phyloP scores from a whole-genome alignment of 2,329 filamentous ascomycete species.

The Colletotrichum musae region DNA sequence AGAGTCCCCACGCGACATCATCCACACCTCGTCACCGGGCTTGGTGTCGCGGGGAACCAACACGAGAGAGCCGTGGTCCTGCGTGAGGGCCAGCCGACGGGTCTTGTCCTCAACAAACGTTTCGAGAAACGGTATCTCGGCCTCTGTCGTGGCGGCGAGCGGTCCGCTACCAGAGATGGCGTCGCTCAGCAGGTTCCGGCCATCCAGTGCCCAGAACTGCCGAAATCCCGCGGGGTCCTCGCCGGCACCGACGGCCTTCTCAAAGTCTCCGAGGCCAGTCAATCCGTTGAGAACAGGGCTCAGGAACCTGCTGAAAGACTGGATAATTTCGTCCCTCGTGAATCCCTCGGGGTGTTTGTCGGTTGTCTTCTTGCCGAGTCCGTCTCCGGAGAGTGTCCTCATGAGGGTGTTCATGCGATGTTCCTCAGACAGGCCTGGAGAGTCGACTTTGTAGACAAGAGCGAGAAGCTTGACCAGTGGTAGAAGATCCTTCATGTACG shows the following conservation, averaged over 20 bases:
- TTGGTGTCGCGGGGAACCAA: constrained; percentile 29
- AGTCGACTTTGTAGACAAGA: constrained; percentile 50
- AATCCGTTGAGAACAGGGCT: constrained; percentile 53
- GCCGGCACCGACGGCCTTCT: constrained; percentile 50
- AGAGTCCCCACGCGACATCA: constrained; percentile 21
- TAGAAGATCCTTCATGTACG: constrained; percentile 49
- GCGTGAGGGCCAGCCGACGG: constrained; percentile 37
- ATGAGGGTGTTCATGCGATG: constrained; percentile 53
- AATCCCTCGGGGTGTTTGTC: constrained; percentile 31
- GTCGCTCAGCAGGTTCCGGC: constrained; percentile 51
- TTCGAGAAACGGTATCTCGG: constrained; percentile 44
- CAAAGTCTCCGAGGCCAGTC: constrained; percentile 51
- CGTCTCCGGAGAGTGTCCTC: constrained; percentile 44
- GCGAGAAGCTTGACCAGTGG: constrained; percentile 53
- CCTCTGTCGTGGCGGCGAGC: constrained; percentile 44
- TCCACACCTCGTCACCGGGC: constrained; percentile 41
- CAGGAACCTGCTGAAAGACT: constrained; percentile 50
- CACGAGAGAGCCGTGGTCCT: constrained; percentile 37
- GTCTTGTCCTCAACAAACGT: constrained; percentile 33
- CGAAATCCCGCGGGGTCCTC: constrained; percentile 51
- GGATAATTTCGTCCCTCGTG: constrained; percentile 47
- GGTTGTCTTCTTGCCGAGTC: constrained; percentile 38
- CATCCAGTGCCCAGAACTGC: constrained; percentile 53
- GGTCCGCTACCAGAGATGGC: constrained; percentile 48
- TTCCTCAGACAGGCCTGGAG: constrained; percentile 45